A percentile compares a stretch with the other conserved stretches of the same genome.
These are phyloP conservation scores for Neonectria coccinea DNA, from an alignment of 2,329 filamentous ascomycete species.

Conservation along the genomic window DNA sequence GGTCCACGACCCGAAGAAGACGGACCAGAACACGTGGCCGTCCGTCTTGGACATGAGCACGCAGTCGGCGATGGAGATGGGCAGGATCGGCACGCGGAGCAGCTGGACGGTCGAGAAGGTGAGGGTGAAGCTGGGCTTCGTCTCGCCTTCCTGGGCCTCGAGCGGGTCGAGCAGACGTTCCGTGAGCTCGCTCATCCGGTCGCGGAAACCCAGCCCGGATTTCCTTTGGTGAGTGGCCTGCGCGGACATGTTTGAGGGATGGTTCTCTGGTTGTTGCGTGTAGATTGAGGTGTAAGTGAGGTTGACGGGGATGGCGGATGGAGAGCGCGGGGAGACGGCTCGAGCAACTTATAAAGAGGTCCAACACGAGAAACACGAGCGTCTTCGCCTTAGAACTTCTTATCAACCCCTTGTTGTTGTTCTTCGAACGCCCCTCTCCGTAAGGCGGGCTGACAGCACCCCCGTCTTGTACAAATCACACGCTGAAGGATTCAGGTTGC, in stretches of 20 bases:
- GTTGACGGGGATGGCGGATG: neutral
- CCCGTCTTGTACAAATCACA: neutral
- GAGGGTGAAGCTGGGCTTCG: slow-evolving; percentile 25
- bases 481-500: neutral
- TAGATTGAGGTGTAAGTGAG: neutral
- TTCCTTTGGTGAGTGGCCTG: neutral
- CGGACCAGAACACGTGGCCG: slow-evolving; percentile 1
- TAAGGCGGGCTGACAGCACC: neutral
- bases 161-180: slow-evolving; percentile 33
- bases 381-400: neutral
- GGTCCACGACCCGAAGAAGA: slow-evolving; percentile 29
- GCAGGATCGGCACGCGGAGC: slow-evolving; percentile 29
- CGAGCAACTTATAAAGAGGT: neutral
- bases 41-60: slow-evolving; percentile 25
- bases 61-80: slow-evolving; percentile 32
- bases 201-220: slow-evolving; percentile 3
- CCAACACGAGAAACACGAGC: neutral
- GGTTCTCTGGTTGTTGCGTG: neutral
- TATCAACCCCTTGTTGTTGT: neutral
- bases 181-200: slow-evolving; percentile 32
- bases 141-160: slow-evolving; percentile 25
- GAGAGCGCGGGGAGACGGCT: neutral
- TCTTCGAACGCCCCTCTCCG: neutral
- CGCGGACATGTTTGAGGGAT: neutral
- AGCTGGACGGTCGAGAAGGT: slow-evolving; percentile 36